Base-by-base conservation (phyloP, 352 stramenopile genomes). In the Phytophthora rubi region DNA sequence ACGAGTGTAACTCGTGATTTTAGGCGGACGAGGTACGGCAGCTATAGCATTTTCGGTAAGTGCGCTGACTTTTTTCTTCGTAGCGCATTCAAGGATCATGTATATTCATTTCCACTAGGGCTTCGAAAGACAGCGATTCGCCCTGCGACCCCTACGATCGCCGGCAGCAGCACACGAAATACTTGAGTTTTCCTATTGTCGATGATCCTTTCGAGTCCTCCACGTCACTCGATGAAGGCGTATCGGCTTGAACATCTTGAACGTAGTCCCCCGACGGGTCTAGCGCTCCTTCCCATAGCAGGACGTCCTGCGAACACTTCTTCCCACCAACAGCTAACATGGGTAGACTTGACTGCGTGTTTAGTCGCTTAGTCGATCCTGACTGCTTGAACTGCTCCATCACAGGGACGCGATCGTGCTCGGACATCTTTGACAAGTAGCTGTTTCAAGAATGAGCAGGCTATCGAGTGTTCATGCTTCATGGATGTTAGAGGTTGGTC, bases 311-410 rank as follows among this genome's bases (percentile, higher is more conserved):
- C n/a, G 62, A 75, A 6, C 30, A 7, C 45, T 71, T 64, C 15
- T 62, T 70, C 7, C 48, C 47, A 9, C 23, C 56, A 0, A 51
- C 48, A 12, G 54, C 53, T 33, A 75, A 28, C 49, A 75, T 70
- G 3, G 68, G 62, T 3, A 75, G 13, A 49, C 68, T 75, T 12
- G 52, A 35, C 6, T 75, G 68, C 0, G 54, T 75, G 35, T 71
- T 75, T 2, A 75, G 45, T 15, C 62, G 23, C 9, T 56, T 66
- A 18, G 68, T 75, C 18, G 58, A 71, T 9, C 32, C 37, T n/a
- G 65, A 68, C 58, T 68, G 51, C 39, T 71, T 71, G 49, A 60
- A 69, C 12, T 61, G 42, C n/a, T 75, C 68, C 62, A 75, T 63
- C 3, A 75, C 26, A 2, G 68, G 62, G 5, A 47, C 39, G n/a